Base-by-base conservation (phyloP, 1,284 basidiomycete species). In the Moniliella sp. region DNA sequence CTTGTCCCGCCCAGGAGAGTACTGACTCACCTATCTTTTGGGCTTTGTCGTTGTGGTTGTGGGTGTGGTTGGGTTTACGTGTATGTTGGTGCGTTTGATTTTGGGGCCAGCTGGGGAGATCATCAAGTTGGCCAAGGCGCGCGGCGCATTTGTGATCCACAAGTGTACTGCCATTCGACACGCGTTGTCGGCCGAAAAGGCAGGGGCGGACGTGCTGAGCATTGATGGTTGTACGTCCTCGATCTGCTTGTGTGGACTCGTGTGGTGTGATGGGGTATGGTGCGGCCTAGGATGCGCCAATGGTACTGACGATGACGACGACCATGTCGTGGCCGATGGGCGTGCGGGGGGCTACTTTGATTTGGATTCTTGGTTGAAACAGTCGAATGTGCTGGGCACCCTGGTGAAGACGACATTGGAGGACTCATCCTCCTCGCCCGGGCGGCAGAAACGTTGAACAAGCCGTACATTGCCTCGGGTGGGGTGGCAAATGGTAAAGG, bases 381-480 rank as follows among this genome's bases (percentile, higher is more conserved):
- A 17, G 32, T 50, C 18, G 55, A 79, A 32, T 77, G 9, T 54
- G 81, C 82, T 23, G 84, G 84, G 17, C 82, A 91, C 61, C 84
- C 83, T 4, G 84, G 84, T 40, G 86, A 93, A 57, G 79, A 91
- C 35, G 86, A 93, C 59, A 78, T 91, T 19, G 80, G 80, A 7
- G 80, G 79, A 4, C 56, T 93, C n/a, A 75, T 91, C 3, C 63
- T 93, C 60, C 78, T 83, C 47, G 84, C 84, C 2, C 71, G 82
- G 33, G 82, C 86, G 1, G 78, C 76, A 1, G 72, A 80, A 50
- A 78, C 86, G 49, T 66, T 91, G 36, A 72, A 73, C 33, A 67
- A 78, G 28, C 84, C 84, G 3, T 93, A 74, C 60, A 73, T 93
- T 43, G 80, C 84, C 1, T 86, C 80, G 2, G 83, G 83, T 15